A percentile compares a stretch with the other conserved stretches of the same genome.
phyloP scores from a whole-genome alignment of 2,329 filamentous ascomycete species.

The Hypoxylon sp. region DNA sequence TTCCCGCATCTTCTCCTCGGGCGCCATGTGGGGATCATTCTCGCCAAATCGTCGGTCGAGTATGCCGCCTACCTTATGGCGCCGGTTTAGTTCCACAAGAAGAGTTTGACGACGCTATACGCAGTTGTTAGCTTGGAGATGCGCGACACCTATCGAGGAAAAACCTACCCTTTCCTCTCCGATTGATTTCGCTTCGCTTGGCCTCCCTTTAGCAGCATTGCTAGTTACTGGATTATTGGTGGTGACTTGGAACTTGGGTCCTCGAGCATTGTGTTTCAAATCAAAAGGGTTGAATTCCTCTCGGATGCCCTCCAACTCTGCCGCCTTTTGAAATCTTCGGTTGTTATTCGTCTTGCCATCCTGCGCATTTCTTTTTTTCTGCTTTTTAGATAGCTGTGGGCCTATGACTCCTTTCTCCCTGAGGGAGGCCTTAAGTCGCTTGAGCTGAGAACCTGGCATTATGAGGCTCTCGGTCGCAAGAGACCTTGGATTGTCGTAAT shows the following conservation, averaged over 20 bases:
- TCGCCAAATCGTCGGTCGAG: conserved; percentile 96
- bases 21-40: conserved; percentile 92
- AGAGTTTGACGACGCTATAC: conserved; percentile 81
- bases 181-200: conserved; percentile 85
- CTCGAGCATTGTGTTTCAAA: conserved; percentile 82
- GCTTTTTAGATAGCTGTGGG: conserved; percentile 95
- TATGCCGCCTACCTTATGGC: conserved; percentile 93
- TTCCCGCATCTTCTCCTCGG: conserved; percentile 92
- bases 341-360: conserved; percentile 78
- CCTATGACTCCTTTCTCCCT: conserved; percentile 91
- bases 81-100: conserved; percentile 88
- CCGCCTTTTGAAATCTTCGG: conserved; percentile 81
- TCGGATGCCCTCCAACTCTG: conserved; percentile 86
- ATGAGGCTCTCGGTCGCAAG: conserved; percentile 45
- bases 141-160: conserved; percentile 12
- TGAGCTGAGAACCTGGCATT: conserved; percentile 97
- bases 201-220: conserved; percentile 73
- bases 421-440: conserved; percentile 92
- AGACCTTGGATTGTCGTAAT: conserved; percentile 10
- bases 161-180: conserved; percentile 83
- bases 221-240: conserved; percentile 71
- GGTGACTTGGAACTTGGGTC: conserved; percentile 88
- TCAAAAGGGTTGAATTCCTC: conserved; percentile 99
- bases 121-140: conserved; percentile 34
- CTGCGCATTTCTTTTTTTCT: conserved; percentile 81